Percentiles rank a stretch among this genome's conserved stretches.
Evolutionary conservation across 176 grass and related monocot genomes (phyloP).

Genomic region (Ananas comosus): DNA sequence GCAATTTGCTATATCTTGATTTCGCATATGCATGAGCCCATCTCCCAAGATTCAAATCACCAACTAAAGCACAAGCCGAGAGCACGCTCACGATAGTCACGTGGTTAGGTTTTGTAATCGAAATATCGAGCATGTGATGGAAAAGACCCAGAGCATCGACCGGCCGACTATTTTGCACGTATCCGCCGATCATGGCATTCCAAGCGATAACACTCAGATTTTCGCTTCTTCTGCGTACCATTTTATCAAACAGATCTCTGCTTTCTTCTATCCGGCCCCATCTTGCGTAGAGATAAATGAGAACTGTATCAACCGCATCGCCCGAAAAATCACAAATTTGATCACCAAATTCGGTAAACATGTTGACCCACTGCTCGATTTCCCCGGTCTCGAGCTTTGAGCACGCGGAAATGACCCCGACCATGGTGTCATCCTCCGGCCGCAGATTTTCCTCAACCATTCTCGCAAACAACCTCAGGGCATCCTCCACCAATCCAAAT

Average conservation of each 20-base stretch:
- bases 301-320: slow-evolving; percentile 4
- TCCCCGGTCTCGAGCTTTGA: not conserved
- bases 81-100: slow-evolving; percentile 15
- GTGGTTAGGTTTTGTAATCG: slow-evolving; percentile 11
- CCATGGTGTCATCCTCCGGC: slow-evolving; percentile 19
- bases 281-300: slow-evolving; percentile 16
- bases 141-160: slow-evolving; percentile 17
- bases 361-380: slow-evolving; percentile 12
- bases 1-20: not conserved
- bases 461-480: slow-evolving; percentile 11
- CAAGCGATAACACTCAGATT: slow-evolving; percentile 2
- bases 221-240: not conserved
- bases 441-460: not conserved
- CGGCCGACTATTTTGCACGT: slow-evolving; percentile 10
- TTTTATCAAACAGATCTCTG: slow-evolving; percentile 14
- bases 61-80: slow-evolving; percentile 16
- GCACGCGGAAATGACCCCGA: slow-evolving; percentile 10
- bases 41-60: slow-evolving; percentile 17
- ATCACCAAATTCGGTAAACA: not conserved
- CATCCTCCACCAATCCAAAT: not conserved
- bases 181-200: slow-evolving; percentile 17
- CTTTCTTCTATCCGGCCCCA: slow-evolving; percentile 5
- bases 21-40: slow-evolving; percentile 18
- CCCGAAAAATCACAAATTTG: not conserved
- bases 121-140: slow-evolving; percentile 2